These are phyloP conservation scores for Zygosaccharomyces pseudorouxii DNA, from an alignment of 805 yeast species.

Conservation along the genomic window DNA sequence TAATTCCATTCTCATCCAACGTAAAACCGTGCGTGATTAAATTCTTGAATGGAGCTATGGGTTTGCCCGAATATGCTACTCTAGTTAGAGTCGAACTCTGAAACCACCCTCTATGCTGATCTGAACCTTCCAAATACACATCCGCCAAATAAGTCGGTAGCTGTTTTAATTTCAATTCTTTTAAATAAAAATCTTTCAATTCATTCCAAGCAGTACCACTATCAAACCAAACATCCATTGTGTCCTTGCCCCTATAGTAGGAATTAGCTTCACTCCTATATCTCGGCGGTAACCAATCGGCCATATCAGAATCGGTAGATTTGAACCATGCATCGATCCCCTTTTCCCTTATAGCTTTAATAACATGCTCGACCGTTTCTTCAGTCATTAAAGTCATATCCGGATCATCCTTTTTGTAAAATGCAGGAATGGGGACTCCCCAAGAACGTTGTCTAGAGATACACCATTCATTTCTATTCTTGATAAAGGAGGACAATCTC, in stretches of 20 bases:
- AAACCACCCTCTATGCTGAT: conserved; percentile 99
- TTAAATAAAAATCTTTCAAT: conserved; percentile 34
- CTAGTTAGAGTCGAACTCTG: conserved; percentile 86
- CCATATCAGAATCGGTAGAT: conserved; percentile 39
- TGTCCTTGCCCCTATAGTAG: conserved; percentile 70
- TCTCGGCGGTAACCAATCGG: conserved; percentile 65
- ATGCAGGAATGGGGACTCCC: conserved; percentile 97
- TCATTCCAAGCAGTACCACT: conserved; percentile 86
- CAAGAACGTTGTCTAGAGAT: conserved; percentile 92
- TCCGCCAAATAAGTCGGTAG: conserved; percentile 58
- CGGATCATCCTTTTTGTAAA: conserved; percentile 51
- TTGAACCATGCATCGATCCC: conserved; percentile 85
- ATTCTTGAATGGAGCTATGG: conserved; percentile 60
- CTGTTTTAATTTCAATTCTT: conserved; percentile 33
- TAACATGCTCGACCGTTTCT: conserved; percentile 53
- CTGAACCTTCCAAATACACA: conserved; percentile 93
- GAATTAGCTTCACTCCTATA: conserved; percentile 39
- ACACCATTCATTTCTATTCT: conserved; percentile 91
- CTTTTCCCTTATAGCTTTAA: conserved; percentile 46
- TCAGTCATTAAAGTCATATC: conserved; percentile 61
- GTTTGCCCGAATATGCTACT: conserved; percentile 42
- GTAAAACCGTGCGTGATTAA: conserved; percentile 93
- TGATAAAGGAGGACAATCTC: conserved; percentile 67
- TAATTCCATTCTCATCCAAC: conserved; percentile 75
- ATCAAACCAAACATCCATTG: conserved; percentile 99